Base-by-base conservation (phyloP, 371 early-diverging fungal species). In the Mortierella sp. region DNA sequence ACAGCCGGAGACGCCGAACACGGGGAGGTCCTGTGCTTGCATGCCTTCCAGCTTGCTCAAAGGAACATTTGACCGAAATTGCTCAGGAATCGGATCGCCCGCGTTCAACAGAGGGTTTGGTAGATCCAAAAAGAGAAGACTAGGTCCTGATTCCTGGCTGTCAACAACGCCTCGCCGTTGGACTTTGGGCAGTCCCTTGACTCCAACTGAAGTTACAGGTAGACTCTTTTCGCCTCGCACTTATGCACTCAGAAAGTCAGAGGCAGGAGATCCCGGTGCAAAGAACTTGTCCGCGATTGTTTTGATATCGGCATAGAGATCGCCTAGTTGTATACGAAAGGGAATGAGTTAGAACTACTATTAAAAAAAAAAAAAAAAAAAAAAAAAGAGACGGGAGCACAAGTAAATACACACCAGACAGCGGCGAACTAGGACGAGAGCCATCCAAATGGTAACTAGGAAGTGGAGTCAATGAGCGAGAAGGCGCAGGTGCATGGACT, bases 91-190 rank as follows among this genome's bases (percentile, higher is more conserved):
- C 0, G 51, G 18, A 19, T 58, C 66, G 51, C 43, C 59, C 0
- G 45, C 16, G 23, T 23, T 21, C 1, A 16, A 51, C 44, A 58
- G 66, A 51, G 66, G 66, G 59, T 1, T 16, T 30, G 66, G 66
- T 43, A 65, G 23, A 58, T 58, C 59, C 66, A 65, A 16, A 37
- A 65, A 58, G 29, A 64, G 65, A 28, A 65, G 51, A 37, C 59
- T 58, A 18, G 66, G 66, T 51, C 59, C 23, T 7, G 53, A 53
- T 7, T 21, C 66, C 47, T 51, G 30, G 1, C 21, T 50, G 9
- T 58, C 26, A 16, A 57, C 57, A 48, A 58, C 59, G 30, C 58
- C 66, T 50, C 66, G 59, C 48, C 66, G 66, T 59, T 43, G 44
- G 14, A 59, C 66, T 51, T 66, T 66, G 30, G 66, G 59, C 26